Evolutionary conservation across 345 rosid genomes (phyloP), one percentile per base, ranked within the genome.

Genomic region (Diplotaxis tenuifolia): DNA sequence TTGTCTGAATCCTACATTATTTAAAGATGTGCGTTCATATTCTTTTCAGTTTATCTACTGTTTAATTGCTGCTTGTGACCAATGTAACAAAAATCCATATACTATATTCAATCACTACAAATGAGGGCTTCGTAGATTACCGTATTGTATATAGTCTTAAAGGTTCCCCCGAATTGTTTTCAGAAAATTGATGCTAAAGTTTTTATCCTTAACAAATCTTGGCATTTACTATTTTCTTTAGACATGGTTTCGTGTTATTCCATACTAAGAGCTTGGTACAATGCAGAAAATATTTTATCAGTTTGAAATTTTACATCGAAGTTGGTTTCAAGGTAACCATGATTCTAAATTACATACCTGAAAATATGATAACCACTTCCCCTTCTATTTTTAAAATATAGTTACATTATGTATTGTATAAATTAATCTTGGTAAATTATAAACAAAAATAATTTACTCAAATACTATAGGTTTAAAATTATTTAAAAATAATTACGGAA

Each of bases 1-100:
- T 27, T 71, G 42, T 71, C 76, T 71, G 57, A 58, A 57, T 64
- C 68, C 70, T 69, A 63, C 74, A 45, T 16, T 5, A 42, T 42
- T 70, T 65, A 54, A 63, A 70, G 32, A 70, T 54, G 71, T 55
- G 66, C 45, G 59, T 76, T 54, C 52, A 22, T 62, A 54, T 7
- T 40, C 31, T 69, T 69, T 54, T 19, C 74, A 55, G 40, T 45
- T 68, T 54, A 2, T 38, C 12, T 20, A 61, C 66, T 75, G 61
- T 65, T 64, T 70, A 49, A 20, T 70, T 11, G 22, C 61, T 22
- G 55, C 18, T 70, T 57, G 49, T 75, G 79, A 62, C 62, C 63
- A 52, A 27, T 75, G 57, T 52, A 29, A 55, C 50, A 45, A 18
- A 15, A 42, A 45, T 15, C 7, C 19, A 29, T 31, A 57, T 9